phyloP scores from a whole-genome alignment of 2,329 filamentous ascomycete genomes.

The Diaporthe longicolla region DNA sequence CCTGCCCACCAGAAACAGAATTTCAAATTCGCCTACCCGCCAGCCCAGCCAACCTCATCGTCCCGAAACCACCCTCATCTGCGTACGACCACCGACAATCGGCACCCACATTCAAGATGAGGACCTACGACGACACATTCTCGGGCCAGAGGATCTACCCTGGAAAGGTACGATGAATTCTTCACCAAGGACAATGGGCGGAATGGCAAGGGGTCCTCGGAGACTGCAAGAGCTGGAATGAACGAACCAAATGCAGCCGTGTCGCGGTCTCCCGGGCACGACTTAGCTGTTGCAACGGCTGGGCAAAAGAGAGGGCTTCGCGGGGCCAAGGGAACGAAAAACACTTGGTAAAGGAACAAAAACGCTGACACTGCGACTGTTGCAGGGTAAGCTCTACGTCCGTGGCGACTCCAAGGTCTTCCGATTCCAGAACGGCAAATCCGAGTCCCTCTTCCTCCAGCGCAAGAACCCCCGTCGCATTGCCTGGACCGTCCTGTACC shows the following conservation, averaged over 20 bases:
- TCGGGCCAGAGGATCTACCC: conserved; percentile 78
- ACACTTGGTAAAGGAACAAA: conserved; percentile 14
- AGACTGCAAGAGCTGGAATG: conserved; percentile 37
- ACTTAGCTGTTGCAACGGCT: background rate
- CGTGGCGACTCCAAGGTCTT: conserved; percentile 99
- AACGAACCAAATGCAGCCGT: background rate
- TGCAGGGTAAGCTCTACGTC: conserved; percentile 98
- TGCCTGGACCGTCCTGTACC: conserved; percentile 98
- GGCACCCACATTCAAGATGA: conserved; percentile 66
- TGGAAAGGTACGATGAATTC: conserved; percentile 70
- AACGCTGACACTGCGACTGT: conserved; percentile 49
- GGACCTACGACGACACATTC: conserved; percentile 77
- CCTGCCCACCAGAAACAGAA: conserved; percentile 42
- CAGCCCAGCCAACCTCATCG: conserved; percentile 42
- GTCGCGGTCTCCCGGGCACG: background rate
- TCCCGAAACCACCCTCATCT: conserved; percentile 44
- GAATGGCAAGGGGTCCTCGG: background rate
- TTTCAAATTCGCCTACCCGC: conserved; percentile 42
- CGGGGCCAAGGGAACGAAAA: background rate
- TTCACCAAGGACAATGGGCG: conserved; percentile 30
- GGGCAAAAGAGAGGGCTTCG: background rate
- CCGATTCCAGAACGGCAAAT: conserved; percentile 99
- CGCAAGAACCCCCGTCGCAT: conserved; percentile 99
- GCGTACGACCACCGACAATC: conserved; percentile 55
- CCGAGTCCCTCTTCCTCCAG: conserved; percentile 99